Evolutionary conservation across 23 red algal genomes (phyloP), one percentile per base, ranked within the genome.

Genomic region (Gracilariopsis chorda): DNA sequence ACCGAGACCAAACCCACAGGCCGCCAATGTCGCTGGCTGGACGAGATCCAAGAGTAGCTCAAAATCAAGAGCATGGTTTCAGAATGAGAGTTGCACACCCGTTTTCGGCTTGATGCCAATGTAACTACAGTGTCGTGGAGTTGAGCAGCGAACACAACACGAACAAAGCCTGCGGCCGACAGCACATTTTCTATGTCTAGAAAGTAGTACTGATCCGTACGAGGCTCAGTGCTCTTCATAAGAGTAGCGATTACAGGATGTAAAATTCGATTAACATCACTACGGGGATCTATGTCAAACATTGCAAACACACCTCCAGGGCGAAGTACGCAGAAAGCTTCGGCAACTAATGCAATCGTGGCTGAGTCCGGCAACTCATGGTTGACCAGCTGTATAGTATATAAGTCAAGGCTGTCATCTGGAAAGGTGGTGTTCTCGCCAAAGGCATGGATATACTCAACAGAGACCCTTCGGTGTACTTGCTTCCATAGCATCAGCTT

Each of bases 161-260:
- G 36, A 21, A n/a, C 88, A 69, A 92, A 71, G 17, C 88, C 88
- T 40, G 30, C 57, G 13, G 63, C 59, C 13, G 33, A 34, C 11
- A 82, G 21, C 2, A 48, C 36, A 21, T 44, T 53, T 24, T 60
- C 76, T 49, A 92, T 51, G 44, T 92, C 88, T 7, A 92, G 68
- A 36, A 80, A 48, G 60, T 92, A 95, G 75, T 95, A 95, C 27
- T 95, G 83, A 40, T 95, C 93, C 19, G 80, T 82, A 77, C 82
- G 61, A 28, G 93, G 92, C 53, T 95, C 92, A 0, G 92, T 95
- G 14, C 43, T 61, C 53, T 90, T 95, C 93, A 95, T 90, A 48
- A 90, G 80, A 35, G 93, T 83, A 40, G 61, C 86, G n/a, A 95
- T 24, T 40, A 69, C 51, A 56, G 84, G 93, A 49, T 62, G 84